Conservation (phyloP, 2,329 filamentous ascomycete species). For the Sporothrix dimorphospora region DNA sequence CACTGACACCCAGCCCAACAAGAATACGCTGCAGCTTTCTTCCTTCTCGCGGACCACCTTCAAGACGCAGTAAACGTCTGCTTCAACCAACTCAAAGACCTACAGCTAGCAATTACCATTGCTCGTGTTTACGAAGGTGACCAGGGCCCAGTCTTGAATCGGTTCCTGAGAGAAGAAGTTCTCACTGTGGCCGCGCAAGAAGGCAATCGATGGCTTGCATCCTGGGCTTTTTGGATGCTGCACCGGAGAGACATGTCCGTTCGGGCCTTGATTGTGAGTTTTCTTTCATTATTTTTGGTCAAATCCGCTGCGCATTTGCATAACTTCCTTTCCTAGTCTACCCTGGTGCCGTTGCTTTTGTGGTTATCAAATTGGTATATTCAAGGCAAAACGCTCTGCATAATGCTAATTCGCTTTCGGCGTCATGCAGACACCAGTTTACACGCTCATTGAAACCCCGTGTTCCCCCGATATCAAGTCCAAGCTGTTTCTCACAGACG, state of each 20-base stretch:
- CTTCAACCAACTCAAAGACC: constrained; percentile 81
- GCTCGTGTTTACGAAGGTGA: constrained; percentile 88
- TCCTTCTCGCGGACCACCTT: constrained; percentile 83
- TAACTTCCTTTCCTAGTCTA: not conserved
- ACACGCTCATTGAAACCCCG: constrained; percentile 70
- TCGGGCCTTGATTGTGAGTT: constrained; percentile 73
- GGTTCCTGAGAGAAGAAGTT: constrained; percentile 78
- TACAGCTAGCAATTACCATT: constrained; percentile 88
- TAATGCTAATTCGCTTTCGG: not conserved
- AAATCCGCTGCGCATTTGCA: not conserved
- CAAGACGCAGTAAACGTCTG: constrained; percentile 86
- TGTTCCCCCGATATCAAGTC: constrained; percentile 71
- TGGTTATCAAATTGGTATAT: not conserved
- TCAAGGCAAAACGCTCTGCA: not conserved
- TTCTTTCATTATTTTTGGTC: not conserved
- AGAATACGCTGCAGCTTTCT: constrained; percentile 96
- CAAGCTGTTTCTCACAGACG: constrained; percentile 83
- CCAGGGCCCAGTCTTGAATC: constrained; percentile 70
- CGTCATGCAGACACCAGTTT: constrained; percentile 69
- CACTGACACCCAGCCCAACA: not conserved
- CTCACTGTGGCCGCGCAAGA: constrained; percentile 75
- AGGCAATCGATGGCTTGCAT: constrained; percentile 90
- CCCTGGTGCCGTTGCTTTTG: not conserved
- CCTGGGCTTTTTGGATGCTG: constrained; percentile 95
- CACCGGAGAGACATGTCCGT: constrained; percentile 82